Conservation (phyloP, 2,329 filamentous ascomycete genomes). For the Fusarium cyanostomum region DNA sequence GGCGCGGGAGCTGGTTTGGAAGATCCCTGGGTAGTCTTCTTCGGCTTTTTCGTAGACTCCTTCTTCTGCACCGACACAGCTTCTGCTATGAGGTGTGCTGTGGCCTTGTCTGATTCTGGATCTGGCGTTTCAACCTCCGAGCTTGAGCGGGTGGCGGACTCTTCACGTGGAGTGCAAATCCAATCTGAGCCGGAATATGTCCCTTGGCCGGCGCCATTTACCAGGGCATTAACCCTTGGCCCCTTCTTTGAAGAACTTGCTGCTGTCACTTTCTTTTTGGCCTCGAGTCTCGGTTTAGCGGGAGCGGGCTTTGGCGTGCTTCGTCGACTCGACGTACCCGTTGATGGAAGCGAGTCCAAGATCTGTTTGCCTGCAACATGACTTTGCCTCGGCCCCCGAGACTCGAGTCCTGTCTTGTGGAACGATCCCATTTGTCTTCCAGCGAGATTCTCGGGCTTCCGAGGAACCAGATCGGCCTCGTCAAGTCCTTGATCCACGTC, state of each 20-base stretch:
- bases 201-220: background rate
- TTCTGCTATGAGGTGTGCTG: background rate
- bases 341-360: conserved; percentile 9
- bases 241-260: background rate
- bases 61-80: conserved; percentile 4
- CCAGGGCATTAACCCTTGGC: rapidly evolving
- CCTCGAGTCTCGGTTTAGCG: background rate
- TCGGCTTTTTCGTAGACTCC: conserved; percentile 4
- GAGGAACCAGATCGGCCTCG: background rate
- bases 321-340: conserved; percentile 3
- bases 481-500: too few relatives aligned
- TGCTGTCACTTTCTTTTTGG: conserved; percentile 10
- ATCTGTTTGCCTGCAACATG: background rate
- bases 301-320: conserved; percentile 12
- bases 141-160: conserved; percentile 9
- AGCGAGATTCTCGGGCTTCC: background rate
- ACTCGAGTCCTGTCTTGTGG: background rate
- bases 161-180: conserved; percentile 4
- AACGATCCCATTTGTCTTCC: background rate
- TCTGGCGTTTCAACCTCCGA: conserved; percentile 10
- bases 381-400: background rate
- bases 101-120: background rate
- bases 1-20: background rate
- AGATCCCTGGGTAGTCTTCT: background rate
- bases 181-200: conserved; percentile 1